Evolutionary conservation across 1,284 basidiomycete species (phyloP), one percentile per base, ranked within the genome.

Genomic region (Mycena sp.): DNA sequence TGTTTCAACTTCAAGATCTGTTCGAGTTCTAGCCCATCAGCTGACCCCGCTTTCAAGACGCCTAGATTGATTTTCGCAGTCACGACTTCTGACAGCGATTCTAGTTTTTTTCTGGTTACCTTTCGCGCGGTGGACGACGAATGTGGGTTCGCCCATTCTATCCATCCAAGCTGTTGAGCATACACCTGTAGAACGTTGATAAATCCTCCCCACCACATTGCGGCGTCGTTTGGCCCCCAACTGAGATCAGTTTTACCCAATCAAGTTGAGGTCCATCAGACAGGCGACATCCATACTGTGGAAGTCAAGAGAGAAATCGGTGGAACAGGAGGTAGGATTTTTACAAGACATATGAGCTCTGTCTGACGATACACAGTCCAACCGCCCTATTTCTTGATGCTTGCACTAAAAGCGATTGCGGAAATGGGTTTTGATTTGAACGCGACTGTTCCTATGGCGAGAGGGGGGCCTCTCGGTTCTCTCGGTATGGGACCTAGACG

Each of bases 11-110:
- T 30, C 55, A 55, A 32, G 7, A 35, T 21, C 38, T 35, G 19
- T 48, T 49, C 46, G 48, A n/a, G n/a, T n/a, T n/a, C n/a, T n/a
- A n/a, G 58, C 45, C 32, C 7, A 14, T 49, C 63, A 62, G 67
- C 30, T 61, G 19, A 61, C 21, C 38, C n/a, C 14, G 56, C 44
- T 56, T 89, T 82, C 77, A 83, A 32, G n/a, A n/a, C n/a, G n/a
- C 86, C 88, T 38, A 86, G 86, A 19, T 80, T 91, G 25, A 77
- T 92, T 51, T 92, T 87, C 67, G 80, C 82, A 67, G 80, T 83
- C 32, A 77, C 78, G 12, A 71, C 75, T 25, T 77, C 81, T 10
- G 87, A 89, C 65, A 61, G 63, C n/a, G 71, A 76, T 10, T 78
- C 84, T 0, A 76, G 82, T 49, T 88, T 91, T 73, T 90, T 92